Conservation (phyloP, 129 eudicot species). For the Flaveria trinervia region DNA sequence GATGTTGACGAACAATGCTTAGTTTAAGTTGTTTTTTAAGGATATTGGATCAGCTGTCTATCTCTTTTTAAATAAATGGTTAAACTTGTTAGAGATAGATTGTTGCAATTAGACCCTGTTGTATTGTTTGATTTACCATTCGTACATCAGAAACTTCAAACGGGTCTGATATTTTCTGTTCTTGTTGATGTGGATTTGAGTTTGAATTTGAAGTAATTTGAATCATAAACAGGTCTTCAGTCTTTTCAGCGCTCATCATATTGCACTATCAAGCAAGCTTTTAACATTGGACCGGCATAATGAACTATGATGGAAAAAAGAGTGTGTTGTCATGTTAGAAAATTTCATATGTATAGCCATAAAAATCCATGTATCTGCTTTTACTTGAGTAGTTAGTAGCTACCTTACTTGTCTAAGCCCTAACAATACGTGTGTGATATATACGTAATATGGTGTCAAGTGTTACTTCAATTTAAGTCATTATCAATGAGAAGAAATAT, state of each 20-base stretch:
- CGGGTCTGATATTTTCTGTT: not conserved
- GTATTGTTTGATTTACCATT: constrained; percentile 23
- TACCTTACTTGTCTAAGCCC: no score
- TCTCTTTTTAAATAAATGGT: constrained; percentile 8
- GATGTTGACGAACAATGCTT: constrained; percentile 32
- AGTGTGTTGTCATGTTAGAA: not conserved
- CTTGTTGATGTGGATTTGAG: constrained; percentile 16
- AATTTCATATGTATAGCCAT: not conserved
- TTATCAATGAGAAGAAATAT: no score
- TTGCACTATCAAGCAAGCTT: not conserved
- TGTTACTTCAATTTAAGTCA: not conserved
- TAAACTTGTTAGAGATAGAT: constrained; percentile 24
- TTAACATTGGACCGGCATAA: not conserved
- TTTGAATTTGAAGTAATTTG: not conserved
- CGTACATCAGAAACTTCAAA: constrained; percentile 11
- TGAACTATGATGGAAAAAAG: not conserved
- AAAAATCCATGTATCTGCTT: not conserved
- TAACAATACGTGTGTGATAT: no score
- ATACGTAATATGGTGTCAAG: not conserved
- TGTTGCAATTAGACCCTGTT: not conserved
- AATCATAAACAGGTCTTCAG: not conserved
- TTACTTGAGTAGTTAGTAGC: not conserved
- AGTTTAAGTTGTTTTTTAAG: constrained; percentile 20
- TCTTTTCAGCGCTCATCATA: not conserved
- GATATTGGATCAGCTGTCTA: constrained; percentile 22